Conservation (phyloP, 1,139 yeast genomes). For the Kodamaea fungicola region DNA sequence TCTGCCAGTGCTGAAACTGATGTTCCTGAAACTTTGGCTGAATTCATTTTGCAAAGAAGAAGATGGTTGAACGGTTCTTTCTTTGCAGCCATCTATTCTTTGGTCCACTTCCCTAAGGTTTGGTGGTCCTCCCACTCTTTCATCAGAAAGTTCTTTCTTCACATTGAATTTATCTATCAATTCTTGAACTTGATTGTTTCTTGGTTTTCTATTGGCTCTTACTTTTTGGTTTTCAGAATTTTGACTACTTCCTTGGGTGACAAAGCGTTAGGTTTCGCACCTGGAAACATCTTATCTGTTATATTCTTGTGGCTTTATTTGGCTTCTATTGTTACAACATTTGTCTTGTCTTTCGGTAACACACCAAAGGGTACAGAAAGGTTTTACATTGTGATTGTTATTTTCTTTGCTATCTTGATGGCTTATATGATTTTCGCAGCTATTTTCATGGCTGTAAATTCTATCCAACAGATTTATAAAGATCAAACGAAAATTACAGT, state of each 20-base stretch:
- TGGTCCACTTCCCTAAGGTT: constrained; percentile 42
- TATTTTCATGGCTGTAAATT: constrained; percentile 45
- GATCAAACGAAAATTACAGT: constrained; percentile 33
- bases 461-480: constrained; percentile 34
- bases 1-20: constrained; percentile 49
- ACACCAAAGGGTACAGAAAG: constrained; percentile 88
- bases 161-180: constrained; percentile 43
- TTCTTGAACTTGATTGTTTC: constrained; percentile 50
- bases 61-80: constrained; percentile 52
- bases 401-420: constrained; percentile 90
- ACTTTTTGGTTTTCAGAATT: constrained; percentile 76
- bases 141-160: constrained; percentile 40
- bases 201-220: constrained; percentile 82
- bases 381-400: constrained; percentile 78
- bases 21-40: constrained; percentile 47
- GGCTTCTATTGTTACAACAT: constrained; percentile 85
- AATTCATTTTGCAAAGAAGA: constrained; percentile 47
- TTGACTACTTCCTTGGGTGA: constrained; percentile 67
- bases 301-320: constrained; percentile 86
- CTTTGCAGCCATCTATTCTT: constrained; percentile 46
- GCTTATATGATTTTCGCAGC: constrained; percentile 78
- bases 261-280: constrained; percentile 51
- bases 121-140: constrained; percentile 44
- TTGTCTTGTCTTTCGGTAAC: constrained; percentile 89
- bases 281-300: constrained; percentile 76